These are phyloP conservation scores for Clarireedia homoeocarpa DNA, from an alignment of 2,329 filamentous ascomycete species.

Conservation along the genomic window DNA sequence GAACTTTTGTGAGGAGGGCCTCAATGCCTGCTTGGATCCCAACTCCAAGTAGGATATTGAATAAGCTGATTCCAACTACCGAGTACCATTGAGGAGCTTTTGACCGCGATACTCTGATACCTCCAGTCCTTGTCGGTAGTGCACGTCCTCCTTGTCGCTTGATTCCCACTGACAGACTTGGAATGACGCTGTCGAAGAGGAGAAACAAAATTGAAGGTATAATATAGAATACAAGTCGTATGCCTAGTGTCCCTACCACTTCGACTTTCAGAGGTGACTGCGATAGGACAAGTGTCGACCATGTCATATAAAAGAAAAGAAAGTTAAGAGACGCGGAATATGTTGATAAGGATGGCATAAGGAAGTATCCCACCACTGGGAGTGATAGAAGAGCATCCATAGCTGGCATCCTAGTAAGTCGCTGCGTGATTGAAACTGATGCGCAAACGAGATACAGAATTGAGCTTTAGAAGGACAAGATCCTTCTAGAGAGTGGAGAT, in stretches of 20 bases:
- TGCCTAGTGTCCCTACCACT: constrained; percentile 58
- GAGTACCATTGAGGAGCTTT: constrained; percentile 36
- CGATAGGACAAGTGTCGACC: constrained; percentile 56
- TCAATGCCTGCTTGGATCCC: constrained; percentile 49
- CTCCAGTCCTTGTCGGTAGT: constrained; percentile 39
- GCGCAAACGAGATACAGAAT: not conserved
- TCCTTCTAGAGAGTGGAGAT: not conserved
- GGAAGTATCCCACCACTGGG: constrained; percentile 61
- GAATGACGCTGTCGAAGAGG: constrained; percentile 61
- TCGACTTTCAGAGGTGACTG: constrained; percentile 71
- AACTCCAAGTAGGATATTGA: constrained; percentile 48
- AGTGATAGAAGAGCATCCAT: constrained; percentile 66
- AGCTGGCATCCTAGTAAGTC: not conserved
- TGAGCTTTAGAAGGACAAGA: not conserved
- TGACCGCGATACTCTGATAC: constrained; percentile 29
- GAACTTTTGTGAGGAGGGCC: constrained; percentile 41
- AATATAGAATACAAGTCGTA: constrained; percentile 64
- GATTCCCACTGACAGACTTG: constrained; percentile 58
- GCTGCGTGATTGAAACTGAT: not conserved
- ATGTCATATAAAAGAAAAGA: constrained; percentile 84
- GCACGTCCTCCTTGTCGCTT: constrained; percentile 55
- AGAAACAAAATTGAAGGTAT: constrained; percentile 67
- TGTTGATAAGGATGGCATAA: constrained; percentile 53
- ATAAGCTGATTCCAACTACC: constrained; percentile 43
- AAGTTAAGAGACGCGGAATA: constrained; percentile 77